A percentile compares a stretch with the other conserved stretches of the same genome.
Conservation (phyloP, 768 basidiomycete species). For the Hypholoma sublateritium region DNA sequence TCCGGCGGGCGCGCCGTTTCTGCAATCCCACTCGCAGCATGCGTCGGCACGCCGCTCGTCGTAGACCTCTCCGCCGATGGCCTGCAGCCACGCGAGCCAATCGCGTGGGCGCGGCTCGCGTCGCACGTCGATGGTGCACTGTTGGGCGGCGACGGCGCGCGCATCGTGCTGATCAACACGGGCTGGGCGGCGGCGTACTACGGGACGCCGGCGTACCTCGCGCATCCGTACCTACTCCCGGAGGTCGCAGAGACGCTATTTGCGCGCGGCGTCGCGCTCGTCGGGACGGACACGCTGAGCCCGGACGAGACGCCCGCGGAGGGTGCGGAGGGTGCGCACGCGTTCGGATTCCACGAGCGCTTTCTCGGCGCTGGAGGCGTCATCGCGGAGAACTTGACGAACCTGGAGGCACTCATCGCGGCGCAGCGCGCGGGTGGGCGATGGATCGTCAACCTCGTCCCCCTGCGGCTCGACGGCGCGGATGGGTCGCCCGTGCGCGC, state of each 20-base stretch:
- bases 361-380: slow-evolving; percentile 61
- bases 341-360: slow-evolving; percentile 56
- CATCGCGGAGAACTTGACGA: slow-evolving; percentile 71
- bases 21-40: slow-evolving; percentile 49
- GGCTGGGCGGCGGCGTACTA: slow-evolving; percentile 66
- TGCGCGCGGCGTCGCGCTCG: slow-evolving; percentile 49
- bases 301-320: slow-evolving; percentile 60
- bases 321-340: slow-evolving; percentile 32
- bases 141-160: slow-evolving; percentile 21
- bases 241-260: slow-evolving; percentile 52
- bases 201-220: slow-evolving; percentile 45
- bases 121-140: slow-evolving; percentile 28
- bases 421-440: slow-evolving; percentile 9
- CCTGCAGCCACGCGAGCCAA: slow-evolving; percentile 36
- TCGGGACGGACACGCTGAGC: slow-evolving; percentile 66
- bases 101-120: slow-evolving; percentile 55
- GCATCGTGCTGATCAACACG: slow-evolving; percentile 56
- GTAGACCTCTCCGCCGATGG: slow-evolving; percentile 46
- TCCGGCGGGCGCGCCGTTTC: slow-evolving; percentile 55
- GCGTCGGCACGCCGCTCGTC: slow-evolving; percentile 55
- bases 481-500: slow-evolving; percentile 78
- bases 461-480: slow-evolving; percentile 53
- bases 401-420: slow-evolving; percentile 42
- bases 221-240: slow-evolving; percentile 63
- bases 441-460: slow-evolving; percentile 54